Percentiles rank a stretch among this genome's conserved stretches.
These are phyloP conservation scores for Didymella lethalis DNA, from an alignment of 2,329 filamentous ascomycete species.

Conservation along the genomic window DNA sequence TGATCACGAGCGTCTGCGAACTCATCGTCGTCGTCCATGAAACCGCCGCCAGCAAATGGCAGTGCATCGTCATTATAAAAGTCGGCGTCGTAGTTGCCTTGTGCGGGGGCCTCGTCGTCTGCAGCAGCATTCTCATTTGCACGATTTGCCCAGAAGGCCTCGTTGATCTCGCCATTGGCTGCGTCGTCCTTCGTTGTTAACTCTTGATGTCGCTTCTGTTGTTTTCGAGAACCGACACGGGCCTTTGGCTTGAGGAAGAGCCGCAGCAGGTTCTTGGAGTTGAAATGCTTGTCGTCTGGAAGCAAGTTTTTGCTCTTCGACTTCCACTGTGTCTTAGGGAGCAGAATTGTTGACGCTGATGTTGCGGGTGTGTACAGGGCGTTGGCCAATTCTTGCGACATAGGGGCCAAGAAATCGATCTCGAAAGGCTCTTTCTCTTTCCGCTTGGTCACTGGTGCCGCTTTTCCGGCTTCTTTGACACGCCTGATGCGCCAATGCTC, in stretches of 20 bases:
- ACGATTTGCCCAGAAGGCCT: slow-evolving; percentile 87
- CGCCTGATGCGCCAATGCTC: slow-evolving; percentile 98
- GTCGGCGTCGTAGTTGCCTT: slow-evolving; percentile 92
- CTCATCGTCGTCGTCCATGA: slow-evolving; percentile 69
- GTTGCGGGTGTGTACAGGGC: slow-evolving; percentile 81
- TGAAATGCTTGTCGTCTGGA: slow-evolving; percentile 98
- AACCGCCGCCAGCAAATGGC: slow-evolving; percentile 70
- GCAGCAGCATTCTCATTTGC: slow-evolving; percentile 40
- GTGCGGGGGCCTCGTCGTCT: slow-evolving; percentile 65
- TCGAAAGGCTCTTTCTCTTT: slow-evolving; percentile 98
- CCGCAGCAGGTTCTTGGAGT: slow-evolving; percentile 85
- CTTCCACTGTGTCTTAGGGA: slow-evolving; percentile 95
- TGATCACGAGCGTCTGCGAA: slow-evolving; percentile 84
- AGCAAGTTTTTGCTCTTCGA: slow-evolving; percentile 91
- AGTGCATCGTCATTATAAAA: slow-evolving; percentile 93
- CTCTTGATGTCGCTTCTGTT: slow-evolving; percentile 39
- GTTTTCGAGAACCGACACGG: slow-evolving; percentile 73
- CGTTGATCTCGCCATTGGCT: slow-evolving; percentile 82
- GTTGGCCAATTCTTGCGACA: slow-evolving; percentile 75
- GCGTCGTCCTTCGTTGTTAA: slow-evolving; percentile 54
- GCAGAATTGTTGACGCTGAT: slow-evolving; percentile 79
- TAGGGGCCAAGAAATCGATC: slow-evolving; percentile 84
- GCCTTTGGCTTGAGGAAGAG: slow-evolving; percentile 96
- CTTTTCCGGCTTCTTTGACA: slow-evolving; percentile 78
- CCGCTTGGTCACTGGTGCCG: slow-evolving; percentile 66